Percentiles rank a stretch among this genome's conserved stretches.
Evolutionary conservation across 345 rosid species (phyloP).

Genomic region (Anacardium occidentale): DNA sequence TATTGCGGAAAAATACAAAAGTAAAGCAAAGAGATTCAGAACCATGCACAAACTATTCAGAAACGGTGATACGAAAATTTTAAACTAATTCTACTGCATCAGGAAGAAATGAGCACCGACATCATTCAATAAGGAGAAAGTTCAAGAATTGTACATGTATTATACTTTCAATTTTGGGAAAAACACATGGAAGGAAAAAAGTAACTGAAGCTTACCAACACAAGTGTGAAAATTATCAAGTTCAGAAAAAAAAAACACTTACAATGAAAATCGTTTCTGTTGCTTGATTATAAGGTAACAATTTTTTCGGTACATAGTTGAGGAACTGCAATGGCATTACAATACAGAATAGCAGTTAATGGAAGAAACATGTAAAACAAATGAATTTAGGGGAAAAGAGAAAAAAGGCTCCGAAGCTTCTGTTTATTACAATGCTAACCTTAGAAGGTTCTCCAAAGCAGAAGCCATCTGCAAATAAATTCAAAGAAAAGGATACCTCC

Average conservation of each 20-base stretch:
- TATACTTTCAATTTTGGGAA: not conserved
- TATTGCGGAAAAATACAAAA: slow-evolving; percentile 9
- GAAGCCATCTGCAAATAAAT: slow-evolving; percentile 29
- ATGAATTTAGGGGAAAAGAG: not conserved
- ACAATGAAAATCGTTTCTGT: slow-evolving; percentile 26
- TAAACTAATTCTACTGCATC: not conserved
- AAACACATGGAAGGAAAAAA: not conserved
- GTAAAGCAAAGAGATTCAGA: not conserved
- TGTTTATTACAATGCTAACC: slow-evolving; percentile 19
- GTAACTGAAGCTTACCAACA: slow-evolving; percentile 4
- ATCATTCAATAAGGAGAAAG: not conserved
- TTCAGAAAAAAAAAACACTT: slow-evolving; percentile 9
- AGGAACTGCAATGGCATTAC: slow-evolving; percentile 8
- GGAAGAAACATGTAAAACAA: not conserved
- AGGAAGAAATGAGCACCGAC: not conserved
- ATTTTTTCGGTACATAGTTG: slow-evolving; percentile 15
- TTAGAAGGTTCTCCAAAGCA: slow-evolving; percentile 27
- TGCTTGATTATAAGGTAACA: slow-evolving; percentile 27
- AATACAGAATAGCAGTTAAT: not conserved
- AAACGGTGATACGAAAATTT: not conserved
- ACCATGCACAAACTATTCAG: not conserved
- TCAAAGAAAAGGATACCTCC: slow-evolving; percentile 27
- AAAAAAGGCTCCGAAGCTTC: not conserved
- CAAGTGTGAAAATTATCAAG: not conserved
- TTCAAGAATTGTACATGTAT: not conserved